These are phyloP conservation scores for Phytophthora melonis DNA, from an alignment of 352 stramenopile species.

Conservation along the genomic window DNA sequence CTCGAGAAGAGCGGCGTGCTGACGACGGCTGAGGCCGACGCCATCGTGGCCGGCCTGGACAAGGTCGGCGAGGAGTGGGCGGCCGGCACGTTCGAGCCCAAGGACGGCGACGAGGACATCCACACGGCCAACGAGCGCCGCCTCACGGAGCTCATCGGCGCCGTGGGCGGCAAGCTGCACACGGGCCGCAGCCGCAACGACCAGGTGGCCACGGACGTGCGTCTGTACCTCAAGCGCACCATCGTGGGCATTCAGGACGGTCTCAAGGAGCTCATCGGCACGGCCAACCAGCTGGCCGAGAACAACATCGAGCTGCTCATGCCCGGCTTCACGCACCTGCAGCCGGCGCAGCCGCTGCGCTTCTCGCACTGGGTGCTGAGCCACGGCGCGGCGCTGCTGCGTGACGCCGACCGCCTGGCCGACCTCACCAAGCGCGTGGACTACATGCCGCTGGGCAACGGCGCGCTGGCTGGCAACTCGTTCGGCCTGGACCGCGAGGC, in stretches of 20 bases:
- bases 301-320: constrained; percentile 97
- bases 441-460: constrained; percentile 96
- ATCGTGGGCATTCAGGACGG: constrained; percentile 75
- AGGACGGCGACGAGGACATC: constrained; percentile 98
- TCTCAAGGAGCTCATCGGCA: constrained; percentile 93
- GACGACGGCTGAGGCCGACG: constrained; percentile 85
- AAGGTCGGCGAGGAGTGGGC: constrained; percentile 43
- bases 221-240: constrained; percentile 93
- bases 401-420: constrained; percentile 94
- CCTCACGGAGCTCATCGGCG: constrained; percentile 97
- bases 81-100: constrained; percentile 80
- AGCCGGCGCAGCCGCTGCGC: constrained; percentile 98
- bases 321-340: constrained; percentile 99
- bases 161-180: constrained; percentile 98
- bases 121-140: constrained; percentile 99
- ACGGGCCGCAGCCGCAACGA: constrained; percentile 97
- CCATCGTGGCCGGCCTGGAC: constrained; percentile 42
- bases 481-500: constrained; percentile 97
- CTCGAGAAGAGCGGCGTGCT: constrained; percentile 93
- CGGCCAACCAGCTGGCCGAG: constrained; percentile 89
- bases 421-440: constrained; percentile 96
- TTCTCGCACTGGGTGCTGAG: constrained; percentile 99
- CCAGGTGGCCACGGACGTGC: constrained; percentile 98
- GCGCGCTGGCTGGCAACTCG: constrained; percentile 97
- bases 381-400: constrained; percentile 93